phyloP scores from a whole-genome alignment of 345 rosid species.

The Brassica carinata region DNA sequence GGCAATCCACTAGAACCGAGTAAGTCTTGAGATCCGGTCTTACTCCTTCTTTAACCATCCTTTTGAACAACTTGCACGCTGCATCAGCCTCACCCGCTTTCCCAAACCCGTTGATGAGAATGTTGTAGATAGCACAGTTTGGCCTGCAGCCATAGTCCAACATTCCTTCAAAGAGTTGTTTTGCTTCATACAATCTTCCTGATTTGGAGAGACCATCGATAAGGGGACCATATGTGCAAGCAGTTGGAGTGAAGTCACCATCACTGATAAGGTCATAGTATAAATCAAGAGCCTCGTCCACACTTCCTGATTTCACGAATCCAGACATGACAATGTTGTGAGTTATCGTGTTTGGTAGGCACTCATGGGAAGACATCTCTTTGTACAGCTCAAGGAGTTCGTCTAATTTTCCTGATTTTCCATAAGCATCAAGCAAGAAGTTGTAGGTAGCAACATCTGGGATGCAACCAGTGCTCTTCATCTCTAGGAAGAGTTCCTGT shows the following conservation, averaged over 20 bases:
- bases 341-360: constrained; percentile 65
- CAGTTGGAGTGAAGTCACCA: constrained; percentile 70
- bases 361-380: constrained; percentile 61
- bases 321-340: constrained; percentile 78
- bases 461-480: constrained; percentile 63
- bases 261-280: constrained; percentile 71
- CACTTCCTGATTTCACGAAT: constrained; percentile 56
- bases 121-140: constrained; percentile 83
- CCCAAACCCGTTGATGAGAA: constrained; percentile 81
- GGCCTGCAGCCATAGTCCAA: constrained; percentile 72
- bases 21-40: constrained; percentile 89
- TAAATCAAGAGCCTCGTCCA: constrained; percentile 71
- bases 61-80: constrained; percentile 66
- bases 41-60: constrained; percentile 75
- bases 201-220: constrained; percentile 74
- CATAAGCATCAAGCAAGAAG: constrained; percentile 65
- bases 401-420: constrained; percentile 60
- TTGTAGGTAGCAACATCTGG: constrained; percentile 74
- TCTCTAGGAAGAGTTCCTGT: constrained; percentile 52
- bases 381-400: constrained; percentile 59
- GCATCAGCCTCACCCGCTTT: constrained; percentile 69
- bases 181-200: constrained; percentile 67
- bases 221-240: constrained; percentile 83
- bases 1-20: constrained; percentile 72
- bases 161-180: constrained; percentile 79